Percentiles rank a stretch among this genome's conserved stretches.
phyloP scores from a whole-genome alignment of 495 filamentous ascomycete genomes.

The Neurospora sp. region DNA sequence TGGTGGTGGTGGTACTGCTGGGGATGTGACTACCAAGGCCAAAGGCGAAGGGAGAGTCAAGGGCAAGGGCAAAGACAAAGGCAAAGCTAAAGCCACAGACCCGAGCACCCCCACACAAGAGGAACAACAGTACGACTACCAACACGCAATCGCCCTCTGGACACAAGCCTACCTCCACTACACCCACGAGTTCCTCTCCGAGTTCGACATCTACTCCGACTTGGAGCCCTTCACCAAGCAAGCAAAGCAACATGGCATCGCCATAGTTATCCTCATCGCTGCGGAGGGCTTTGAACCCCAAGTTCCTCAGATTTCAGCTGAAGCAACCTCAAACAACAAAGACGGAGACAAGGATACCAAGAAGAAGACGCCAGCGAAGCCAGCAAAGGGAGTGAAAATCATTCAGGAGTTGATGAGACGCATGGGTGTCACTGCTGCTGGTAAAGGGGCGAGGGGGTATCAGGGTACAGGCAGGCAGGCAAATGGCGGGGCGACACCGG shows the following conservation, averaged over 20 bases:
- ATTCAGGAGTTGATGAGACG: background rate
- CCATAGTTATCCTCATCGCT: background rate
- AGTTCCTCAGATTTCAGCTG: too few species aligned
- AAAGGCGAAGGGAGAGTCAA: too few species aligned
- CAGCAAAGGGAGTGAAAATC: background rate
- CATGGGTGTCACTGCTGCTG: background rate
- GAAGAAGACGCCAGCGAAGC: background rate
- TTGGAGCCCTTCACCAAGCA: background rate
- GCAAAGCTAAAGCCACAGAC: background rate
- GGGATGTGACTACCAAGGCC: background rate
- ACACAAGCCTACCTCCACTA: background rate
- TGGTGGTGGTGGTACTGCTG: background rate
- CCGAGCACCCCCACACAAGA: background rate
- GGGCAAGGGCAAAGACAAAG: background rate
- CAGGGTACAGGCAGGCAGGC: background rate
- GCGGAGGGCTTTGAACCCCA: background rate
- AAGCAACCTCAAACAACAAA: background rate
- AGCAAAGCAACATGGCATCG: background rate
- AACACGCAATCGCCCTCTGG: background rate
- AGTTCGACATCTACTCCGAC: background rate
- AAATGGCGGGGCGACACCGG: background rate
- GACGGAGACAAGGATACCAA: background rate
- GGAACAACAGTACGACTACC: background rate
- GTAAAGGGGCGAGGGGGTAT: background rate
- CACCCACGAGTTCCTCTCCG: background rate